phyloP scores from a whole-genome alignment of 2,329 filamentous ascomycete species.

The Orbilia quercus region DNA sequence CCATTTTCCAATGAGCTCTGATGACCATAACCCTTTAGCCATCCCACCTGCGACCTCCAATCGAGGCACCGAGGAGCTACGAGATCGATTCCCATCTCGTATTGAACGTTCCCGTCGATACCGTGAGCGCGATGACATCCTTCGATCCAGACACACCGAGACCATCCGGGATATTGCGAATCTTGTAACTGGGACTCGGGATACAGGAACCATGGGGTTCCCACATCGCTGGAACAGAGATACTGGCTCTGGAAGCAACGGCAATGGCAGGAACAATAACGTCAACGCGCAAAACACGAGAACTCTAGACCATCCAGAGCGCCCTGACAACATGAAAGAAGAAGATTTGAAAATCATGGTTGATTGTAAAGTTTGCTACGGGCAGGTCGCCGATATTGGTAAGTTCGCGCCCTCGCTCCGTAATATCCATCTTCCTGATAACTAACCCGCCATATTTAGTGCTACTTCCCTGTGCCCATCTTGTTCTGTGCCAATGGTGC shows the following conservation, averaged over 20 bases:
- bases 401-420: background rate
- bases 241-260: background rate
- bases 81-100: constrained; percentile 21
- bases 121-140: constrained; percentile 36
- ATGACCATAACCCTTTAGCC: constrained; percentile 13
- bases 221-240: constrained; percentile 38
- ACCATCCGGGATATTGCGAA: constrained; percentile 45
- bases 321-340: constrained; percentile 57
- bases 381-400: constrained; percentile 55
- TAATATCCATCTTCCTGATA: background rate
- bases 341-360: constrained; percentile 56
- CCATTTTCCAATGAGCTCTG: constrained; percentile 12
- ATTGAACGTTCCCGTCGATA: constrained; percentile 36
- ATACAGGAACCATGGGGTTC: constrained; percentile 39
- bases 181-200: constrained; percentile 31
- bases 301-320: constrained; percentile 48
- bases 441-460: constrained; percentile 23
- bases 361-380: constrained; percentile 55
- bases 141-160: constrained; percentile 39
- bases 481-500: constrained; percentile 54
- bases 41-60: constrained; percentile 2
- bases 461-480: constrained; percentile 49
- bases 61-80: constrained; percentile 12
- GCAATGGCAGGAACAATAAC: constrained; percentile 17
- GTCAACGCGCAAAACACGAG: constrained; percentile 14